Evolutionary conservation across 108 stramenopile species (phyloP).

Genomic region (Cyclotella baltica): DNA sequence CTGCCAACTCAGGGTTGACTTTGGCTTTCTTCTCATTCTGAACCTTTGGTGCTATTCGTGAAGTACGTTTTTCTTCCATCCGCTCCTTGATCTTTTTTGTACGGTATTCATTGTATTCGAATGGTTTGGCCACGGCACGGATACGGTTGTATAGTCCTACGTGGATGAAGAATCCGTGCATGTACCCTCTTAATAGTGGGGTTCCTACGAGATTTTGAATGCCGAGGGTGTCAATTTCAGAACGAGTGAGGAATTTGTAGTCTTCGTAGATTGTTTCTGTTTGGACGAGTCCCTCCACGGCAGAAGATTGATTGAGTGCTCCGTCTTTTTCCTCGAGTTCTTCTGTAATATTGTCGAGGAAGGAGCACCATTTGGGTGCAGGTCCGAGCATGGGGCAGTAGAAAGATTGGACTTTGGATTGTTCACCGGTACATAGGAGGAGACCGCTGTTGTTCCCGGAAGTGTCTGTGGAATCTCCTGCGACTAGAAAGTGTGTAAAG

Average conservation of each 20-base stretch:
- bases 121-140: constrained; percentile 94
- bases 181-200: constrained; percentile 95
- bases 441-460: constrained; percentile 90
- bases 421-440: constrained; percentile 93
- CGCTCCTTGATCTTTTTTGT: constrained; percentile 91
- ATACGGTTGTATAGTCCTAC: constrained; percentile 92
- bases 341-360: constrained; percentile 98
- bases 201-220: constrained; percentile 95
- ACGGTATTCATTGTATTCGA: constrained; percentile 97
- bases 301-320: constrained; percentile 51
- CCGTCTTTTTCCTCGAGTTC: constrained; percentile 96
- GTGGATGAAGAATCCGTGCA: constrained; percentile 99
- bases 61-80: constrained; percentile 89
- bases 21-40: constrained; percentile 56
- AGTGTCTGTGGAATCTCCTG: constrained; percentile 84
- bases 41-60: constrained; percentile 80
- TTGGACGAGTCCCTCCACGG: constrained; percentile 52
- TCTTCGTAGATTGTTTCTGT: constrained; percentile 95
- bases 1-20: constrained; percentile 84
- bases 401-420: constrained; percentile 92
- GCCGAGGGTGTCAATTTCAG: constrained; percentile 95
- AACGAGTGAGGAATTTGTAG: constrained; percentile 97
- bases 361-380: constrained; percentile 98
- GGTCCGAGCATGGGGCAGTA: constrained; percentile 95
- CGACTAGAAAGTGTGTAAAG: constrained; percentile 90